phyloP scores from a whole-genome alignment of 129 eudicot genomes.

The Rutidosis leptorrhynchoides region DNA sequence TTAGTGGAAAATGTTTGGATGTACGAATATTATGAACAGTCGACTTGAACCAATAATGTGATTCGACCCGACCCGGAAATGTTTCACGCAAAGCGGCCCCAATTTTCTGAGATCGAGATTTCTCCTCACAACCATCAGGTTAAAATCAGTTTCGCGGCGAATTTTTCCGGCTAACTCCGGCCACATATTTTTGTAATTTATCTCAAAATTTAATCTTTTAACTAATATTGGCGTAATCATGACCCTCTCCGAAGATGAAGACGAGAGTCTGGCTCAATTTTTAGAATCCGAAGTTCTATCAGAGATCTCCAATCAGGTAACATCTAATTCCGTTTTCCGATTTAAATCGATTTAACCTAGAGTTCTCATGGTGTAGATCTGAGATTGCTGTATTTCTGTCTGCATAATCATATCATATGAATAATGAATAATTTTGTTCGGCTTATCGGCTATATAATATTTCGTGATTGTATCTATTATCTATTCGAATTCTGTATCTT shows the following conservation, averaged over 20 bases:
- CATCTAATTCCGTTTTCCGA: not conserved
- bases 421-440: no score
- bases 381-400: not conserved
- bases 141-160: not conserved
- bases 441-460: no score
- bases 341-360: no score
- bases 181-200: not conserved
- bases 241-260: slow-evolving; percentile 2
- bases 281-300: slow-evolving; percentile 4
- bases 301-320: not conserved
- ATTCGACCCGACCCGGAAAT: not conserved
- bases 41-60: not conserved
- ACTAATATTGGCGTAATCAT: not conserved
- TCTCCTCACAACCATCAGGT: not conserved
- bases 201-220: not conserved
- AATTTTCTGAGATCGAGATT: not conserved
- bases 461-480: not conserved
- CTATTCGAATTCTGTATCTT: not conserved
- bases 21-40: not conserved
- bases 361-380: not conserved
- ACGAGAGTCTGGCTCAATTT: slow-evolving; percentile 1
- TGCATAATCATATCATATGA: no score
- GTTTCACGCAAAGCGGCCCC: not conserved
- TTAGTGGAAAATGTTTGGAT: no score
- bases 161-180: not conserved